Conservation (phyloP, 192 early-diverging fungal species). For the Entophlyctis helioformis region DNA sequence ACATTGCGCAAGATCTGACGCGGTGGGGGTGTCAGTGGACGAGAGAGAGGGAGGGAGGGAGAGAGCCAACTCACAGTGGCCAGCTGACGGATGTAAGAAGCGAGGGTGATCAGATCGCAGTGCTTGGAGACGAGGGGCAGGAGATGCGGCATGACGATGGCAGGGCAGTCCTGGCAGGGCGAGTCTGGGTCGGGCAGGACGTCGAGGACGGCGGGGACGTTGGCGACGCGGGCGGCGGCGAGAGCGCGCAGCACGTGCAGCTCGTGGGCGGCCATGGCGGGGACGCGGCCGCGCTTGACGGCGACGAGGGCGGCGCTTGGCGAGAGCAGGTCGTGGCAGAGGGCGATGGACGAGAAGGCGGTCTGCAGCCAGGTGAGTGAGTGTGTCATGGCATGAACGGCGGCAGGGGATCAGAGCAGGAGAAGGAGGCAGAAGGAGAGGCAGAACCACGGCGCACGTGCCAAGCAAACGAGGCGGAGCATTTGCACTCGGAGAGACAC, state of each 20-base stretch:
- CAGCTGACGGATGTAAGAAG: slow-evolving; percentile 2
- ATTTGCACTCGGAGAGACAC: too few relatives aligned
- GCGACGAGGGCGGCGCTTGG: slow-evolving; percentile 1
- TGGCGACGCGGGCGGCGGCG: neutral
- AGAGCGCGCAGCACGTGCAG: slow-evolving; percentile 1
- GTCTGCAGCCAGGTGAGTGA: too few relatives aligned
- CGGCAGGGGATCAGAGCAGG: too few relatives aligned
- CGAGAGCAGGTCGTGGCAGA: too few relatives aligned
- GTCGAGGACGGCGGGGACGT: slow-evolving; percentile 3
- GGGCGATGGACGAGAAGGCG: too few relatives aligned
- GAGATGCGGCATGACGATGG: slow-evolving; percentile 14
- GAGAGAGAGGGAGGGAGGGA: neutral
- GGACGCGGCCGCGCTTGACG: slow-evolving; percentile 2
- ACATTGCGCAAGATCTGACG: slow-evolving; percentile 42
- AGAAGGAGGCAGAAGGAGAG: too few relatives aligned
- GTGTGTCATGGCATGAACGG: too few relatives aligned
- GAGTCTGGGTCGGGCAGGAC: neutral
- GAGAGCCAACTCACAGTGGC: slow-evolving; percentile 1
- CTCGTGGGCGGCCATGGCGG: slow-evolving; percentile 3
- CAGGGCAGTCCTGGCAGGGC: neutral
- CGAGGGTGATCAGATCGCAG: slow-evolving; percentile 5
- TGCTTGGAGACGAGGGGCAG: neutral
- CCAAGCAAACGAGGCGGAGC: too few relatives aligned
- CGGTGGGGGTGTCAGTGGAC: slow-evolving; percentile 4
- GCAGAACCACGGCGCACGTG: too few relatives aligned